Conservation (phyloP, 306 rosid species). For the Elaeagnus macrophylla region DNA sequence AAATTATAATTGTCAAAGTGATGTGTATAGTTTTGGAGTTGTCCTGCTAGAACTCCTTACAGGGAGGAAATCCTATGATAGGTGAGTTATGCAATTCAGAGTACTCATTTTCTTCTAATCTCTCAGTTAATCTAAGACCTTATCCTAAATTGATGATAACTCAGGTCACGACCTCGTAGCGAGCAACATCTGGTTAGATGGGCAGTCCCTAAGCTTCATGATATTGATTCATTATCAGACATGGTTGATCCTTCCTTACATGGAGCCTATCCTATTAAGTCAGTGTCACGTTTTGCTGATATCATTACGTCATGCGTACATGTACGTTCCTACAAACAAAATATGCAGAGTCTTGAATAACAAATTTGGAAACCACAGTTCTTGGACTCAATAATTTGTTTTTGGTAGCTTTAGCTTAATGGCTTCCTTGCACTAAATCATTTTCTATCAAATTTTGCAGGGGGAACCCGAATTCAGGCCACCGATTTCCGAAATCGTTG, state of each 20-base stretch:
- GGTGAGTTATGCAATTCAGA: constrained; percentile 27
- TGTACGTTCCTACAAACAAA: constrained; percentile 23
- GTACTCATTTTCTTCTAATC: background rate
- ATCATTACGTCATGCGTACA: constrained; percentile 71
- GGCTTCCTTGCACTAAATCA: background rate
- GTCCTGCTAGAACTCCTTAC: constrained; percentile 87
- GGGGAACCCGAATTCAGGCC: constrained; percentile 93
- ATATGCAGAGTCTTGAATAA: background rate
- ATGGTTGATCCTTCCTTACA: constrained; percentile 75
- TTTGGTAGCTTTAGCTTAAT: too few relatives aligned
- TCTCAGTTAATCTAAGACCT: constrained; percentile 16
- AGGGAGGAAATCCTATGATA: constrained; percentile 68
- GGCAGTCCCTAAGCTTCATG: constrained; percentile 85
- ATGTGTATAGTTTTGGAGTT: constrained; percentile 75
- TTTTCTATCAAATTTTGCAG: constrained; percentile 30
- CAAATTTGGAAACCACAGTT: background rate
- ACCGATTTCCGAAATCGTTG: constrained; percentile 74
- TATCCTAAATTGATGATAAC: background rate
- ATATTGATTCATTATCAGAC: constrained; percentile 72
- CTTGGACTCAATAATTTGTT: too few relatives aligned
- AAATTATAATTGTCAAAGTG: constrained; percentile 66
- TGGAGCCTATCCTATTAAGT: constrained; percentile 57
- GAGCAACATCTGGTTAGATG: constrained; percentile 78
- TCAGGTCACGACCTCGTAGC: constrained; percentile 60
- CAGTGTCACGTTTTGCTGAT: constrained; percentile 79